Conservation (phyloP, 2,329 filamentous ascomycete genomes). For the Hypoxylon sp. region DNA sequence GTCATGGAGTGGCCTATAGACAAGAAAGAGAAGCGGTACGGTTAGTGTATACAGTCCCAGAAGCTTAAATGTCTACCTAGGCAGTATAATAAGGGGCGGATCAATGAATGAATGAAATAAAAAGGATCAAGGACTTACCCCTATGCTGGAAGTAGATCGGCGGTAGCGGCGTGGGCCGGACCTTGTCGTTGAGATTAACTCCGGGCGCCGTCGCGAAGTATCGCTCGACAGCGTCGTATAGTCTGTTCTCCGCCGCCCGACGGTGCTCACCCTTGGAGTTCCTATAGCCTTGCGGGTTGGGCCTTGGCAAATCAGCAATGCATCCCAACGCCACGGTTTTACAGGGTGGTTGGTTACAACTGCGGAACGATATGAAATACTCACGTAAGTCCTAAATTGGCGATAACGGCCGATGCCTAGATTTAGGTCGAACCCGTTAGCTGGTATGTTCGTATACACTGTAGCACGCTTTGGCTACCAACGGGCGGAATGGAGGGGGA, state of each 20-base stretch:
- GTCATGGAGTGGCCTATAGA: constrained; percentile 83
- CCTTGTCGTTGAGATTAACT: constrained; percentile 64
- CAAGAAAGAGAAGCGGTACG: background rate
- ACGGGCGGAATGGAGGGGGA: background rate
- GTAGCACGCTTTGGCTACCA: background rate
- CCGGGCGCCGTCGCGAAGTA: constrained; percentile 75
- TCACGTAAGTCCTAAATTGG: constrained; percentile 11
- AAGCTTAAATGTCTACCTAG: background rate
- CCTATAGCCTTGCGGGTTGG: constrained; percentile 72
- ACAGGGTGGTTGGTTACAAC: too few species aligned
- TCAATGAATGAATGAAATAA: background rate
- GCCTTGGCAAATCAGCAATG: constrained; percentile 54
- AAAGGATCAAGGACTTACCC: constrained; percentile 60
- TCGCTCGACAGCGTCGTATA: constrained; percentile 75
- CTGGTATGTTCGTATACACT: background rate
- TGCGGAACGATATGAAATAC: background rate
- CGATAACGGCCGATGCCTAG: constrained; percentile 15
- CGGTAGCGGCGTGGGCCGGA: constrained; percentile 78
- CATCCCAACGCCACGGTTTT: too few species aligned
- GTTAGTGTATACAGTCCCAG: background rate
- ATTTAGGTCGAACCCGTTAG: constrained; percentile 11
- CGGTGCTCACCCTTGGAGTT: constrained; percentile 53
- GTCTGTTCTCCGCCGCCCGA: constrained; percentile 62
- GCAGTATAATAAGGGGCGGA: background rate
- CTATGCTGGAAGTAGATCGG: constrained; percentile 93